Conservation (phyloP, 495 filamentous ascomycete genomes). For the Aspergillus hancockii region DNA sequence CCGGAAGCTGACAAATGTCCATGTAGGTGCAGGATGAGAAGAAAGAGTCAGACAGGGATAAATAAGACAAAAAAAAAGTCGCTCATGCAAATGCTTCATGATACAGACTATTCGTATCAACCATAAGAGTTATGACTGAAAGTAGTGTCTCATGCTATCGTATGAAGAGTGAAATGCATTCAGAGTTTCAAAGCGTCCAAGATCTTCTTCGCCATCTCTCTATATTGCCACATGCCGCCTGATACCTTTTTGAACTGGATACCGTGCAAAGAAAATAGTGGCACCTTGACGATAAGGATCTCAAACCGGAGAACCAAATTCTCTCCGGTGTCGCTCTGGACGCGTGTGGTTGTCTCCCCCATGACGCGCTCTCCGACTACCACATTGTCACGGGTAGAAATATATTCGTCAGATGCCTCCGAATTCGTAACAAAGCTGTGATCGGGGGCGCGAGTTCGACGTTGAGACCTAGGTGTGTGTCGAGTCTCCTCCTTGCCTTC, state of each 20-base stretch:
- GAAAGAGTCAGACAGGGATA: conserved; percentile 19
- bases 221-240: conserved; percentile 97
- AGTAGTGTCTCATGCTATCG: conserved; percentile 4
- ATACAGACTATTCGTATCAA: conserved; percentile 16
- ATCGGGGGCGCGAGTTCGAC: conserved; percentile 53
- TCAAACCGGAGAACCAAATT: conserved; percentile 87
- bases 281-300: conserved; percentile 97
- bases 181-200: conserved; percentile 82
- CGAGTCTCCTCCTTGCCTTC: conserved; percentile 49
- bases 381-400: conserved; percentile 40
- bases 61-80: conserved; percentile 24
- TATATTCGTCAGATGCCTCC: conserved; percentile 74
- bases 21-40: conserved; percentile 16
- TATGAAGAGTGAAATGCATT: conserved; percentile 14
- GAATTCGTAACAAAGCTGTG: conserved; percentile 74
- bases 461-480: conserved; percentile 30
- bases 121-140: conserved; percentile 1
- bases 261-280: conserved; percentile 86
- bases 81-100: conserved; percentile 38
- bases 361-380: conserved; percentile 52
- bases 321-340: conserved; percentile 80
- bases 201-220: conserved; percentile 95
- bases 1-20: conserved; percentile 18
- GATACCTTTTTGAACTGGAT: conserved; percentile 98
- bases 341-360: conserved; percentile 81